Base-by-base conservation (phyloP, 176 grass and related monocot genomes). In the Thinopyrum elongatum region DNA sequence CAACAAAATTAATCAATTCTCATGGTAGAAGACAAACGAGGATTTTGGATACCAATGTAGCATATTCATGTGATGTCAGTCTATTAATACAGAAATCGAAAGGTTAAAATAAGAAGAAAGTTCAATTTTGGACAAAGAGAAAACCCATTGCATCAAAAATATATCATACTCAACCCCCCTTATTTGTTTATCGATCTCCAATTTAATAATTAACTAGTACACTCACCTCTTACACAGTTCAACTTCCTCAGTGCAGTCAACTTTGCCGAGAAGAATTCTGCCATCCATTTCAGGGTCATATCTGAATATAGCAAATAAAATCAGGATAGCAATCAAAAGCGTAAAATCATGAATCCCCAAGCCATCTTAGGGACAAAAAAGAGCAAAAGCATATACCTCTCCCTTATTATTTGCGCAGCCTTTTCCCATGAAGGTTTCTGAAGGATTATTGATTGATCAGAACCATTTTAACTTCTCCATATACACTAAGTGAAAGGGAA, bases 341-440 rank as follows among this genome's bases (percentile, higher is more conserved):
- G 13, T 69, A 49, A 51, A 23, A 84, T 36, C 79, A 70, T 81
- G 39, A 70, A 73, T 70, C 30, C 4, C n/a, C 12, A 51, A 70
- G 7, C 29, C 51, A 47, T 60, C 14, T 77, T 73, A 65, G 65
- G 57, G 42, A 27, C 38, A 86, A 63, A 81, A 77, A 82, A 88
- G 61, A 63, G 69, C 25, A 85, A 77, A 16, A 77, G 19, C 53
- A 64, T 38, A 63, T 86, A 94, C 97, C 92, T 99, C 76, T 99
- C 92, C 82, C 87, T 93, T 49, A 99, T 94, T 94, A 99, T 93
- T 84, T 91, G 93, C 0, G 94, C 94, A 75, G 94, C 83, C 79
- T 88, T 99, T 78, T 99, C 97, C 97, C 97, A 99, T 10, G 97
- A 94, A 81, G 97, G 94, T 99, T 97, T 99, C 97, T 99, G 83